These are phyloP conservation scores for Blastobotrys persicus DNA, from an alignment of 1,139 yeast genomes.

Conservation along the genomic window DNA sequence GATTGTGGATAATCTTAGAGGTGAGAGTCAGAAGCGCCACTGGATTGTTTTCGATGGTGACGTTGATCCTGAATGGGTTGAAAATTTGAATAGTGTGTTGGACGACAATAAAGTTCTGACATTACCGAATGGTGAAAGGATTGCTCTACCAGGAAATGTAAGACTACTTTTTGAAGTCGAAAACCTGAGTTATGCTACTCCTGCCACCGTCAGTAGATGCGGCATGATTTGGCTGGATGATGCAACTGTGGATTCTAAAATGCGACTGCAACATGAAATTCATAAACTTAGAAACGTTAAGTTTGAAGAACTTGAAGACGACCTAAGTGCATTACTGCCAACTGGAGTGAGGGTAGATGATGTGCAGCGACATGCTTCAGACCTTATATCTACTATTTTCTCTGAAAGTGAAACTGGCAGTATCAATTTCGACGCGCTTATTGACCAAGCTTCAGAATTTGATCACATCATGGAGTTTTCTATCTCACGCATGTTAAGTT, in stretches of 20 bases:
- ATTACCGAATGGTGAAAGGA: slow-evolving; percentile 85
- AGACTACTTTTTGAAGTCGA: slow-evolving; percentile 77
- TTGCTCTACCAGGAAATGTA: slow-evolving; percentile 62
- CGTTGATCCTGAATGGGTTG: slow-evolving; percentile 93
- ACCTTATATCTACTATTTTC: slow-evolving; percentile 18
- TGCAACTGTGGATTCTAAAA: slow-evolving; percentile 34
- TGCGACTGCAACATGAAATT: slow-evolving; percentile 29
- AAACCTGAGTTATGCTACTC: slow-evolving; percentile 64
- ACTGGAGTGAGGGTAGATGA: slow-evolving; percentile 15
- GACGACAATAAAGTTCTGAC: slow-evolving; percentile 85
- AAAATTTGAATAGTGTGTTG: slow-evolving; percentile 81
- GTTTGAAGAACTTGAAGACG: slow-evolving; percentile 35
- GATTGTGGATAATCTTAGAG: slow-evolving; percentile 56
- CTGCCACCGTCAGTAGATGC: slow-evolving; percentile 91
- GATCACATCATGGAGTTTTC: slow-evolving; percentile 58
- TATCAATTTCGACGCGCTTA: slow-evolving; percentile 11
- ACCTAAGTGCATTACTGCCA: slow-evolving; percentile 15
- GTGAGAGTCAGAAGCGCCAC: slow-evolving; percentile 53
- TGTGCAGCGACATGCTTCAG: slow-evolving; percentile 17
- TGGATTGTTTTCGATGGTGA: slow-evolving; percentile 95
- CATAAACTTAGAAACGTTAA: slow-evolving; percentile 21
- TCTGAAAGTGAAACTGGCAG: neutral
- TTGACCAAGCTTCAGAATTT: slow-evolving; percentile 30
- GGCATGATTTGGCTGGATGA: slow-evolving; percentile 78
- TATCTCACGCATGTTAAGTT: slow-evolving; percentile 41